Percentiles rank a stretch among this genome's conserved stretches.
Conservation (phyloP, 768 basidiomycete genomes). For the Termitomyces sp. region DNA sequence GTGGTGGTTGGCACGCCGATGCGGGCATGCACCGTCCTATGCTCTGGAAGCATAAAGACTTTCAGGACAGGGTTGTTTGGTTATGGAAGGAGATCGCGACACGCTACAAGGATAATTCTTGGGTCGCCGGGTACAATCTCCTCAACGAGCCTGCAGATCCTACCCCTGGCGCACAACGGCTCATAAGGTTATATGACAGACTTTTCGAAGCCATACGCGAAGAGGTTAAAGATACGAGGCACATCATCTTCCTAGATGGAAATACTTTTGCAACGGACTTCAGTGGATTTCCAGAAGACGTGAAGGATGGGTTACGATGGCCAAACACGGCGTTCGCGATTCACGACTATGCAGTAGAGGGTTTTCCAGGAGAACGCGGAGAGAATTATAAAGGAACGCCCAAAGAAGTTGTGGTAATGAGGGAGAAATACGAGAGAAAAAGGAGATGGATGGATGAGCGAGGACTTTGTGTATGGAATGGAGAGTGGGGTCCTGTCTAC, state of each 20-base stretch:
- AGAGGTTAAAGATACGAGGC: slow-evolving; percentile 59
- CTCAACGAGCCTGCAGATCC: slow-evolving; percentile 79
- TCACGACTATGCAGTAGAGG: slow-evolving; percentile 69
- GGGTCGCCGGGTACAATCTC: slow-evolving; percentile 84
- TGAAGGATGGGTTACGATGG: slow-evolving; percentile 48
- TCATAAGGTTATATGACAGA: slow-evolving; percentile 62
- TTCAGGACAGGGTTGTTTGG: slow-evolving; percentile 74
- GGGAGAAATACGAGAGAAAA: slow-evolving; percentile 63
- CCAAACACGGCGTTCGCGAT: slow-evolving; percentile 71
- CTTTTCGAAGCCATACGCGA: slow-evolving; percentile 67
- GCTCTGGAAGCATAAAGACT: slow-evolving; percentile 81
- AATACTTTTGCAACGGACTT: slow-evolving; percentile 83
- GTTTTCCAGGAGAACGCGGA: slow-evolving; percentile 60
- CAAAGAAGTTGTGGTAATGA: slow-evolving; percentile 44
- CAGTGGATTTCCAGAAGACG: slow-evolving; percentile 50
- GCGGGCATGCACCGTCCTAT: slow-evolving; percentile 62
- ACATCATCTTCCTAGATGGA: slow-evolving; percentile 78
- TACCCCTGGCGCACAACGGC: slow-evolving; percentile 49
- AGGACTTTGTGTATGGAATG: slow-evolving; percentile 69
- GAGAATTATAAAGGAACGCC: slow-evolving; percentile 43
- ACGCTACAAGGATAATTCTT: slow-evolving; percentile 70
- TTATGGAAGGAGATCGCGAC: slow-evolving; percentile 71
- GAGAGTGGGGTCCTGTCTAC: slow-evolving; percentile 86
- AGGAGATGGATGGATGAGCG: slow-evolving; percentile 69
- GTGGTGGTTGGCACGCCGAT: slow-evolving; percentile 77